Base-by-base conservation (phyloP, 2,329 filamentous ascomycete species). In the Aspergillus aculeatinus region DNA sequence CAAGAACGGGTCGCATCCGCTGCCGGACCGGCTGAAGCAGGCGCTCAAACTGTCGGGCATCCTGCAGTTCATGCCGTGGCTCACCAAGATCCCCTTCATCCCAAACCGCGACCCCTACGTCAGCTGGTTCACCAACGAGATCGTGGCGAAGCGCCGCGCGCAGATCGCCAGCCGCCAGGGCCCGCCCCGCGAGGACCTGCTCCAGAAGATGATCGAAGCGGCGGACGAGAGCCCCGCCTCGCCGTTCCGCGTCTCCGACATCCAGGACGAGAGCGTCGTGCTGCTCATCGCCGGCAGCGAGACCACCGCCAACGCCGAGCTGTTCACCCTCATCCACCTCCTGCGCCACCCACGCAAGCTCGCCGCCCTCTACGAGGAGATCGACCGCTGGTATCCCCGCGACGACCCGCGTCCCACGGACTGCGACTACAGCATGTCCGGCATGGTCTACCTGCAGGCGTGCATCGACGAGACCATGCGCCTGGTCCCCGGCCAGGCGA, bases 381-480 rank as follows among this genome's bases (percentile, higher is more conserved):
- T 53, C 5, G 51, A 53, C 35, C 29, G 29, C 16, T 23, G 29
- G 29, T 53, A 53, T 29, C 51, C 51, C 4, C n/a, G 21, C n/a
- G 4, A 14, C 48, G 19, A 23, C 48, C n/a, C n/a, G 21, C 48
- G 51, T 4, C 51, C 27, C 7, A 39, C 29, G 21, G 51, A 39
- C 19, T 33, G 51, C 29, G 51, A 53, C 14, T 35, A 53, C 51
- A 25, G 31, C 29, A 23, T 39, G 25, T 6, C 51, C 29, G 29
- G 35, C 29, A 53, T 53, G 51, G 19, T 29, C n/a, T 53, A 53
- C 31, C 29, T 53, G 31, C 51, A 53, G 29, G 48, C 48, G 5
- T 49, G 48, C 21, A 27, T 49, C 23, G 48, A 49, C 48, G 48
- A 49, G 48, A 49, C 51, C 29, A 53, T 53, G 51, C 31, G 51